Evolutionary conservation across 495 filamentous ascomycete genomes (phyloP).

Genomic region (Lasiosphaeria hispida): DNA sequence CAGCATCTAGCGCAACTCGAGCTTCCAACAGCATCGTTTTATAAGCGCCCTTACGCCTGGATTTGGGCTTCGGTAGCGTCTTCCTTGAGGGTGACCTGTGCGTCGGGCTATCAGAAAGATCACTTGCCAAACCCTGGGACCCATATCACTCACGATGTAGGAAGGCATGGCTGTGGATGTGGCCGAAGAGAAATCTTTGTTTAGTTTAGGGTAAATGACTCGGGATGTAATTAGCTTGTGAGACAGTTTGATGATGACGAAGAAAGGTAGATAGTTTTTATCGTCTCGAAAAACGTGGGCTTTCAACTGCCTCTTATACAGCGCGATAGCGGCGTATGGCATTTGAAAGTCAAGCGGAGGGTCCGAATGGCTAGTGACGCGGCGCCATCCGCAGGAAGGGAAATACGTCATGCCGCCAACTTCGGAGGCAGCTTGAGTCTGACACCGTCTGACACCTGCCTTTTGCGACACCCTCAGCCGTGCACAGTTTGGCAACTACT

Average conservation of each 20-base stretch:
- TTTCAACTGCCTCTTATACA: constrained; percentile 4
- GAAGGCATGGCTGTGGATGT: constrained; percentile 60
- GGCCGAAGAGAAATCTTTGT: neutral
- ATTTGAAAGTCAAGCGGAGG: neutral
- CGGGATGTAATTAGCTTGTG: neutral
- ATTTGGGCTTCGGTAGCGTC: constrained; percentile 59
- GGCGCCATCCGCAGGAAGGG: neutral
- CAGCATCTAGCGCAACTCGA: constrained; percentile 4
- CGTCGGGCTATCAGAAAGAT: constrained; percentile 11
- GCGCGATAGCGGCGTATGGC: neutral
- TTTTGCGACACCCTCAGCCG: too few species aligned
- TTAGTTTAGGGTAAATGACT: neutral
- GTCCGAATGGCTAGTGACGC: constrained; percentile 10
- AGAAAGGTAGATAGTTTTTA: neutral
- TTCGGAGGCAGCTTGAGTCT: neutral
- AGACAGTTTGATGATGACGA: neutral
- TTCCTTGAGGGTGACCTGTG: constrained; percentile 75
- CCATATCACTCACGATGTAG: constrained; percentile 58
- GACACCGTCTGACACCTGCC: neutral
- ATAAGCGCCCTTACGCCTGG: constrained; percentile 50
- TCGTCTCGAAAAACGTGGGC: neutral
- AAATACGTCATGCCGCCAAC: constrained; percentile 26
- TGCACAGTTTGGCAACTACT: neutral
- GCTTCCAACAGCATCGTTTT: neutral
- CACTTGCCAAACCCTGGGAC: neutral